phyloP scores from a whole-genome alignment of 2,329 filamentous ascomycete species.

The Blastomyces parvus region DNA sequence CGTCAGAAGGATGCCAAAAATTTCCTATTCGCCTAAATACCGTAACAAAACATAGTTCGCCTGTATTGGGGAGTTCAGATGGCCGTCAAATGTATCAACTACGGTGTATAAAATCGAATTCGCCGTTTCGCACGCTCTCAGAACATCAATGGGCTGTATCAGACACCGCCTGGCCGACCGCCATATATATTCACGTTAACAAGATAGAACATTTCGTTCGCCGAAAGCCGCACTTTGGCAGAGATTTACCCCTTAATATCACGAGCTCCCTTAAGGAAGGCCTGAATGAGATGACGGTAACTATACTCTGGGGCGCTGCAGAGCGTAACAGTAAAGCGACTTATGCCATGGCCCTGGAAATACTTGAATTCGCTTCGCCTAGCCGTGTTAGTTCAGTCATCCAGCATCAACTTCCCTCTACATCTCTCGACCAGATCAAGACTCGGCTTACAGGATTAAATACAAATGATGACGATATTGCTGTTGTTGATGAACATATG shows the following conservation, averaged over 20 bases:
- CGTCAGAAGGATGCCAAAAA: conserved; percentile 21
- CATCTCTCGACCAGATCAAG: conserved; percentile 51
- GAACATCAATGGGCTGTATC: conserved; percentile 52
- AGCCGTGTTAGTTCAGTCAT: conserved; percentile 32
- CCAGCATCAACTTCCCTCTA: conserved; percentile 34
- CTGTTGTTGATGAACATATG: conserved; percentile 49
- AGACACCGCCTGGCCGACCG: conserved; percentile 62
- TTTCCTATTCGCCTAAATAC: conserved; percentile 24
- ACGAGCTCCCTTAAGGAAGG: conserved; percentile 52
- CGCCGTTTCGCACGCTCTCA: conserved; percentile 23
- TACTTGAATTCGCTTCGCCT: conserved; percentile 47
- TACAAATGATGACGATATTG: conserved; percentile 53
- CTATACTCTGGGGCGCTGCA: conserved; percentile 32
- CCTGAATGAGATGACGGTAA: conserved; percentile 52
- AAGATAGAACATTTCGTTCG: conserved; percentile 47
- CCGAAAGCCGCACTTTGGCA: conserved; percentile 62
- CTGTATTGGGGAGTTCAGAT: conserved; percentile 33
- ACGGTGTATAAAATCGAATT: conserved; percentile 49
- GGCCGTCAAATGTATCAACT: conserved; percentile 57
- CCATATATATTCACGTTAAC: conserved; percentile 62
- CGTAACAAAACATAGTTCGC: conserved; percentile 19
- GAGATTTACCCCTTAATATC: conserved; percentile 67
- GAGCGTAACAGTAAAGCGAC: conserved; percentile 23
- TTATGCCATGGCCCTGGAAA: conserved; percentile 57
- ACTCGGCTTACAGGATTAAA: conserved; percentile 28